Conservation (phyloP, 2,329 filamentous ascomycete species). For the Dendrostoma leiphaemia region DNA sequence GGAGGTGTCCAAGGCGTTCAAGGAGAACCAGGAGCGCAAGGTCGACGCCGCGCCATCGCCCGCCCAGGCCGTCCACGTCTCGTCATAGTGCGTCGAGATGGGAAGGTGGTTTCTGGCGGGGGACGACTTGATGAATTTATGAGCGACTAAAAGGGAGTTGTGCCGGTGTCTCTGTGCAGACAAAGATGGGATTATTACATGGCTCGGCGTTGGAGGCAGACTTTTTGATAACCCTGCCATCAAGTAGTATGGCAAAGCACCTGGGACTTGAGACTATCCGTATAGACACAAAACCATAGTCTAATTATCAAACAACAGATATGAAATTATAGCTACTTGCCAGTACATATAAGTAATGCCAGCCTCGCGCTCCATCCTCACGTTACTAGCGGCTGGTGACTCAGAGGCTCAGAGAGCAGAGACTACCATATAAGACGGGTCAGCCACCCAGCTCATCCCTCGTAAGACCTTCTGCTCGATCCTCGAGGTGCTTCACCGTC, state of each 20-base stretch:
- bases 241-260: not conserved
- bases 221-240: constrained; percentile 15
- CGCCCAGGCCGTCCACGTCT: constrained; percentile 16
- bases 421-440: no score
- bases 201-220: constrained; percentile 16
- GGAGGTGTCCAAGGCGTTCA: constrained; percentile 19
- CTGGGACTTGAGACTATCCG: not conserved
- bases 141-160: constrained; percentile 5
- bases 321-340: constrained; percentile 13
- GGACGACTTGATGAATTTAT: constrained; percentile 15
- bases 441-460: no score
- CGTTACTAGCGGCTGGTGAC: not conserved
- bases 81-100: constrained; percentile 2
- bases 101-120: not conserved
- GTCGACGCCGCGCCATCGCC: constrained; percentile 8
- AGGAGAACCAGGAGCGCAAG: constrained; percentile 17
- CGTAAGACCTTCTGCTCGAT: no score
- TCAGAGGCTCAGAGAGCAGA: no score
- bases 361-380: not conserved
- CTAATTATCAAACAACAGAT: constrained; percentile 3
- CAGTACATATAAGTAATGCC: not conserved
- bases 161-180: not conserved
- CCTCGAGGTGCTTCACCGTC: no score
- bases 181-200: not conserved
- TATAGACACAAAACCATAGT: constrained; percentile 4